Base-by-base conservation (phyloP, 2,329 filamentous ascomycete genomes). In the Calonectria montana region DNA sequence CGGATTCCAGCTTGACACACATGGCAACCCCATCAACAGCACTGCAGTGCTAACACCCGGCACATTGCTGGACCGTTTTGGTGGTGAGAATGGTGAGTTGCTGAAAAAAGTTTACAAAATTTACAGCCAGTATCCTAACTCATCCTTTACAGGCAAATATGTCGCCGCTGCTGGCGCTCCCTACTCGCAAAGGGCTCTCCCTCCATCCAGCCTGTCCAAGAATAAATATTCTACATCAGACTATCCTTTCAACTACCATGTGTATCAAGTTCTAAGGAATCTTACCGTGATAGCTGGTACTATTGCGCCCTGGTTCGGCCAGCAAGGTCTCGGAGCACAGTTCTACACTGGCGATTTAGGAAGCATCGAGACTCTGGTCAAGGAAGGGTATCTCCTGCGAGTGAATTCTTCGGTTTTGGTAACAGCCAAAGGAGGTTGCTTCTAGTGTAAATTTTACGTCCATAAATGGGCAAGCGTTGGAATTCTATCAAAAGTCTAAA, bases 251-350 rank as follows among this genome's bases (percentile, higher is more conserved):
- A 87, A 87, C 70, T 89, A 89, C 74, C 83, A 86, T 65, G 81
- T 88, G 0, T 89, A 88, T 76, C 75, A 82, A 23, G 87, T 89
- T 4, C 74, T 79, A 7, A 82, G 81, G 73, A 74, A 80, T 1
- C 81, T 89, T 3, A 75, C 77, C 3, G 86, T 87, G 0, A 67
- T 82, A 0, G 78, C 84, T 10, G 88, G 87, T 0, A 86, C 87
- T 0, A 87, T 88, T 71, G 83, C 84, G 2, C 82, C 84, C 10
- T 88, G 84, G 86, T 89, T 88, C 70, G 86, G 86, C 10, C 87
- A 89, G 80, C 86, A 86, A 0, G 87, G 87, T 0, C 81, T 87
- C 43, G 87, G 87, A 21, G 74, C 78, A 2, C 78, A 80, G 65
- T 80, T 80, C 23, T 80, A 73, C 8, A 80, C 41, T 76, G 85